phyloP scores from a whole-genome alignment of 345 rosid species.

The Excoecaria agallocha region DNA sequence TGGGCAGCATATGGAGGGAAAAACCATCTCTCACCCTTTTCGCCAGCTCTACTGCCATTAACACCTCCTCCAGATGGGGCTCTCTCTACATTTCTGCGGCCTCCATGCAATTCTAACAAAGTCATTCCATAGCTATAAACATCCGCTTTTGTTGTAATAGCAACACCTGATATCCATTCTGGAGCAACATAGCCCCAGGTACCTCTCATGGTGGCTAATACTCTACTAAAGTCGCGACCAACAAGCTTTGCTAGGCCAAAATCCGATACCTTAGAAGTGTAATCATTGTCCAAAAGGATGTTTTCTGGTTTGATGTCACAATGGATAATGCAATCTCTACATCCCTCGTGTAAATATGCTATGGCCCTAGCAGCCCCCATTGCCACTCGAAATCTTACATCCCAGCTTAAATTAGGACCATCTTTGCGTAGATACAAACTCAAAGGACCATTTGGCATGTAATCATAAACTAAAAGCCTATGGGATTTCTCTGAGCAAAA shows the following conservation, averaged over 20 bases:
- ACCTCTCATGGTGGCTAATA: constrained; percentile 30
- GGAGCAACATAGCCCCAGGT: constrained; percentile 36
- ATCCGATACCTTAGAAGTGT: constrained; percentile 28
- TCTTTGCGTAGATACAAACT: constrained; percentile 18
- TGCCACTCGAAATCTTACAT: constrained; percentile 25
- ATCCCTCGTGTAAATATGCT: constrained; percentile 31
- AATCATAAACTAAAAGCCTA: constrained; percentile 33
- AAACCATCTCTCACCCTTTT: constrained; percentile 57
- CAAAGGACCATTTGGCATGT: constrained; percentile 32
- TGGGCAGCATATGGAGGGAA: constrained; percentile 91
- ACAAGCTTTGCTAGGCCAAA: constrained; percentile 30
- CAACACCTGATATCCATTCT: constrained; percentile 36
- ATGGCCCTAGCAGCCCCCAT: constrained; percentile 30
- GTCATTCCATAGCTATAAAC: constrained; percentile 35
- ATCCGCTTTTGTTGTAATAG: constrained; percentile 34
- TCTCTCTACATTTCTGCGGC: constrained; percentile 27
- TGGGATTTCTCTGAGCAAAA: constrained; percentile 28
- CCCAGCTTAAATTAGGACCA: constrained; percentile 31
- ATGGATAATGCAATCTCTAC: constrained; percentile 34
- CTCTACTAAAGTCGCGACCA: constrained; percentile 29
- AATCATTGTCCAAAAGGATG: constrained; percentile 28
- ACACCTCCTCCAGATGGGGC: constrained; percentile 31
- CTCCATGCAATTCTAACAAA: constrained; percentile 28
- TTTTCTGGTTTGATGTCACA: constrained; percentile 37
- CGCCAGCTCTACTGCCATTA: constrained; percentile 26